Evolutionary conservation across 129 eudicot genomes (phyloP).

Genomic region (Solidago caesia): DNA sequence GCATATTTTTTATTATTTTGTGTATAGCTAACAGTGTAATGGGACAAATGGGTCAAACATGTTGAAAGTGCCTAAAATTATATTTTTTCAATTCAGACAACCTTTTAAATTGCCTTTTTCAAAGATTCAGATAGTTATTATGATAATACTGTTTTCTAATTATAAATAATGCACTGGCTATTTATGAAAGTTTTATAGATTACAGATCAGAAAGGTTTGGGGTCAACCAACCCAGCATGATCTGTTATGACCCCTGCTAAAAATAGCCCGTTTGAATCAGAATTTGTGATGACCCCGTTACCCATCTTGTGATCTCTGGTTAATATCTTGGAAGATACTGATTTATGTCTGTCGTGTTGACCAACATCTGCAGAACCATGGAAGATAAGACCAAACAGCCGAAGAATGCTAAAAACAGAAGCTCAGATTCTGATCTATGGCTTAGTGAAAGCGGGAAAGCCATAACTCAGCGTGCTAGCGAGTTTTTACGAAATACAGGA

Average conservation of each 20-base stretch:
- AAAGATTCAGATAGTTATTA: background rate
- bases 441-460: constrained; percentile 90
- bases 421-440: constrained; percentile 70
- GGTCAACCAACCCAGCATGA: background rate
- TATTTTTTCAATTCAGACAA: background rate
- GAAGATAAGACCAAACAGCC: constrained; percentile 49
- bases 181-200: background rate
- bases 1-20: background rate
- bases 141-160: background rate
- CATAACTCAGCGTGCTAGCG: constrained; percentile 72
- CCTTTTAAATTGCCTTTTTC: background rate
- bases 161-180: background rate
- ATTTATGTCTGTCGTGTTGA: constrained; percentile 12
- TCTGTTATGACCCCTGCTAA: background rate
- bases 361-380: constrained; percentile 46
- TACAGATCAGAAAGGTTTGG: constrained; percentile 1
- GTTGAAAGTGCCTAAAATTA: background rate
- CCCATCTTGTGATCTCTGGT: constrained; percentile 1
- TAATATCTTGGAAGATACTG: background rate
- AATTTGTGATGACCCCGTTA: background rate
- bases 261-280: background rate
- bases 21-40: background rate
- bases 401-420: constrained; percentile 45
- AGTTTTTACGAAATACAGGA: constrained; percentile 69
- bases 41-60: background rate